These are phyloP conservation scores for Boletus tylopilopsis DNA, from an alignment of 768 basidiomycete species.

Conservation along the genomic window DNA sequence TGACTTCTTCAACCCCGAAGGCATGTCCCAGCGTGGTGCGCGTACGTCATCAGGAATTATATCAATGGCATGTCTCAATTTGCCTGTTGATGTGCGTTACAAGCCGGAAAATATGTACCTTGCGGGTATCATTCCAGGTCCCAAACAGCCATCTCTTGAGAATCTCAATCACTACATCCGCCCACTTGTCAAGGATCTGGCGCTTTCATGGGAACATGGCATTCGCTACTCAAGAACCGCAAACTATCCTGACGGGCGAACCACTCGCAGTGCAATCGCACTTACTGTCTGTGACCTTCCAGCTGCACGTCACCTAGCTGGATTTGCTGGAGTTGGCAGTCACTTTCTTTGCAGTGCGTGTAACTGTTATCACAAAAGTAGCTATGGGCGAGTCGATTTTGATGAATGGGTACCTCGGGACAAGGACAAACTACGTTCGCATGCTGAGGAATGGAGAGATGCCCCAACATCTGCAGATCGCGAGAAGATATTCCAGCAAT, in stretches of 20 bases:
- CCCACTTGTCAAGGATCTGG: constrained; percentile 37
- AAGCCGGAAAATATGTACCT: constrained; percentile 39
- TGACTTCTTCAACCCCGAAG: constrained; percentile 14
- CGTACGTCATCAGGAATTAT: constrained; percentile 19
- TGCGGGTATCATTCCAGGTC: constrained; percentile 31
- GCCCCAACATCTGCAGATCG: too few relatives aligned
- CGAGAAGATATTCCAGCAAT: too few relatives aligned
- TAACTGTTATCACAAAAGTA: constrained; percentile 15
- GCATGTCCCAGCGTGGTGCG: constrained; percentile 26
- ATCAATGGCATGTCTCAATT: constrained; percentile 24
- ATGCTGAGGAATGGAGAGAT: too few relatives aligned
- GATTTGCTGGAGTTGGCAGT: constrained; percentile 16
- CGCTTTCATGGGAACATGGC: constrained; percentile 28
- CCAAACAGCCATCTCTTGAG: too few relatives aligned
- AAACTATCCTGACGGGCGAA: neutral
- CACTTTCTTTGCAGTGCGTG: constrained; percentile 32
- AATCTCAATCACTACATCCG: too few relatives aligned
- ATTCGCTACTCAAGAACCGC: constrained; percentile 21
- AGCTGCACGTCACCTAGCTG: constrained; percentile 28
- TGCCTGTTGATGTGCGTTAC: constrained; percentile 34
- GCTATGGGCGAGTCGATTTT: constrained; percentile 8
- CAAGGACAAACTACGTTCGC: too few relatives aligned
- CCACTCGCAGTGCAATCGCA: constrained; percentile 25
- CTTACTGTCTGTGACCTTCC: constrained; percentile 35
- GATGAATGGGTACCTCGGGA: constrained; percentile 9